phyloP scores from a whole-genome alignment of 2,329 filamentous ascomycete genomes.

The Fusarium heterosporum region DNA sequence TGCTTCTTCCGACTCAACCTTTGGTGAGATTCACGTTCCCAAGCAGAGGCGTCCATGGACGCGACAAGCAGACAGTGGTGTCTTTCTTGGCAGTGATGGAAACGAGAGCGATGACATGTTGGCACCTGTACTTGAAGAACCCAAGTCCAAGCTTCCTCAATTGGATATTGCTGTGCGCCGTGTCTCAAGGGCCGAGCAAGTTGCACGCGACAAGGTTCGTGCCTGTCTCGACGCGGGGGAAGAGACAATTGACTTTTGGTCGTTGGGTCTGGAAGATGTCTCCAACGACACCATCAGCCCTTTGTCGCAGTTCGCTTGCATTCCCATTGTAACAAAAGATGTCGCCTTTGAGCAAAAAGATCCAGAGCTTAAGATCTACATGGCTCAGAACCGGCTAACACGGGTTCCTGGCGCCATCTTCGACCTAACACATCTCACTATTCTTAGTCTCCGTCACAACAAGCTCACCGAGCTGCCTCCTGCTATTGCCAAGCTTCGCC shows the following conservation, averaged over 20 bases:
- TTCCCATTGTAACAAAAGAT: slow-evolving; percentile 65
- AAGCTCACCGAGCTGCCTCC: slow-evolving; percentile 70
- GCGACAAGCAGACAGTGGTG: slow-evolving; percentile 74
- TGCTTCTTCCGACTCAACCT: slow-evolving; percentile 62
- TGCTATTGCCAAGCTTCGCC: slow-evolving; percentile 66
- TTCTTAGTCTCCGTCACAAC: slow-evolving; percentile 75
- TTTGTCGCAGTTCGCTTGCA: slow-evolving; percentile 65
- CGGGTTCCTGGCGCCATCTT: slow-evolving; percentile 71
- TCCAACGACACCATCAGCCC: slow-evolving; percentile 68
- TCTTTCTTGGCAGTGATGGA: slow-evolving; percentile 74
- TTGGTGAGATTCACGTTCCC: slow-evolving; percentile 54
- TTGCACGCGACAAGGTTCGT: slow-evolving; percentile 61
- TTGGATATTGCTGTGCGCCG: slow-evolving; percentile 49
- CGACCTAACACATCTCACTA: slow-evolving; percentile 69
- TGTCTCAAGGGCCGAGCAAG: slow-evolving; percentile 57
- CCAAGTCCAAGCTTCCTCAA: slow-evolving; percentile 54
- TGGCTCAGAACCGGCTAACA: slow-evolving; percentile 69
- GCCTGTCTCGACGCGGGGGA: slow-evolving; percentile 67
- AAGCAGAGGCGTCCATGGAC: slow-evolving; percentile 65
- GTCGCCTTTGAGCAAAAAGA: slow-evolving; percentile 70
- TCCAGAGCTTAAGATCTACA: slow-evolving; percentile 70
- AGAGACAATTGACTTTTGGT: slow-evolving; percentile 73
- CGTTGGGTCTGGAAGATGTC: slow-evolving; percentile 63
- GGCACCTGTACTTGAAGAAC: slow-evolving; percentile 50
- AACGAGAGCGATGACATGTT: slow-evolving; percentile 58